phyloP scores from a whole-genome alignment of 1,139 yeast genomes.

The Blastobotrys serpentis region DNA sequence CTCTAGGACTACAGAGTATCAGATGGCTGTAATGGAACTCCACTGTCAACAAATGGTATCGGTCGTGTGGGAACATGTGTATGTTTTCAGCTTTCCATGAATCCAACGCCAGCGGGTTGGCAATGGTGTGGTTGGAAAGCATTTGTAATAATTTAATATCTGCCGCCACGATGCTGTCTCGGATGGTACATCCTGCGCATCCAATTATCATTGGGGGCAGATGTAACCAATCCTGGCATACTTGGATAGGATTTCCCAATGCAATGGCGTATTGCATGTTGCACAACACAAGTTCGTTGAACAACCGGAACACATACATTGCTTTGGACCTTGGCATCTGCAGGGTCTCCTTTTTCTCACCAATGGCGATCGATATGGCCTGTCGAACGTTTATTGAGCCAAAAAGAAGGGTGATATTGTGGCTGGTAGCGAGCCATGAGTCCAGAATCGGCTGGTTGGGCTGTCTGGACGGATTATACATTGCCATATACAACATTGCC shows the following conservation, averaged over 20 bases:
- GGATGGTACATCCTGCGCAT: conserved; percentile 1
- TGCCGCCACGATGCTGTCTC: conserved; percentile 18
- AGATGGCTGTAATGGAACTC: conserved; percentile 16
- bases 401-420: conserved; percentile 49
- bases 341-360: conserved; percentile 21
- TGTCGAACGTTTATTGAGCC: conserved; percentile 43
- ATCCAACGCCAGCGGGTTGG: not conserved
- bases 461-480: conserved; percentile 52
- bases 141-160: conserved; percentile 22
- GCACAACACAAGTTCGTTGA: conserved; percentile 49
- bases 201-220: not conserved
- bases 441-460: conserved; percentile 50
- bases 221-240: conserved; percentile 38
- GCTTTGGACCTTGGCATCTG: conserved; percentile 39
- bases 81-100: conserved; percentile 5
- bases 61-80: not conserved
- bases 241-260: conserved; percentile 44
- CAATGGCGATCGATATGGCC: conserved; percentile 33
- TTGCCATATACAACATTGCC: conserved; percentile 51
- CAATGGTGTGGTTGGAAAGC: conserved; percentile 4
- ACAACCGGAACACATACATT: conserved; percentile 50
- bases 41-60: conserved; percentile 3
- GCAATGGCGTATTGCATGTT: conserved; percentile 51
- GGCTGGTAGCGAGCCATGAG: conserved; percentile 49
- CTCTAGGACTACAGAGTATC: conserved; percentile 8